A percentile compares a stretch with the other conserved stretches of the same genome.
Conservation (phyloP, 1,284 basidiomycete genomes). For the Tilletiopsis washingtonensis region DNA sequence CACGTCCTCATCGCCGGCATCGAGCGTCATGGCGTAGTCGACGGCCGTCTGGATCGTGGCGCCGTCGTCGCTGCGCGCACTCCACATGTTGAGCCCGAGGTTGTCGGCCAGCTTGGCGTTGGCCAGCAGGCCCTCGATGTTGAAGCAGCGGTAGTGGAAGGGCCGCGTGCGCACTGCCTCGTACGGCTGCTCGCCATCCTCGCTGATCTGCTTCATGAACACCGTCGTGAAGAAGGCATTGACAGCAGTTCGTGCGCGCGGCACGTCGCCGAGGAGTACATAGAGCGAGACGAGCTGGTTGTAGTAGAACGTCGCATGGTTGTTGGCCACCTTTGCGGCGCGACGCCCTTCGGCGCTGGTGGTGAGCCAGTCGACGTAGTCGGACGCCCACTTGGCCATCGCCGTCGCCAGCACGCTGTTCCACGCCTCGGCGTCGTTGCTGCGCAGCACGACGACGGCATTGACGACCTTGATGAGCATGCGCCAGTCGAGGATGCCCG, state of each 20-base stretch:
- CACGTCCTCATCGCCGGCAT: slow-evolving; percentile 47
- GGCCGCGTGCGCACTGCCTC: slow-evolving; percentile 59
- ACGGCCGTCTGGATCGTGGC: slow-evolving; percentile 57
- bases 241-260: slow-evolving; percentile 50
- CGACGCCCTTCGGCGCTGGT: slow-evolving; percentile 53
- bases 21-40: slow-evolving; percentile 54
- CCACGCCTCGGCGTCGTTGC: slow-evolving; percentile 55
- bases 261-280: slow-evolving; percentile 52
- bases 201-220: slow-evolving; percentile 55
- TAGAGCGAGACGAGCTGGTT: slow-evolving; percentile 54
- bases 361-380: slow-evolving; percentile 58
- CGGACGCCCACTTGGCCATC: slow-evolving; percentile 54
- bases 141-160: slow-evolving; percentile 61
- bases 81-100: slow-evolving; percentile 53
- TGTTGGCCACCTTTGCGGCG: slow-evolving; percentile 56
- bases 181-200: slow-evolving; percentile 56
- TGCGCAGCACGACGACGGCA: slow-evolving; percentile 56
- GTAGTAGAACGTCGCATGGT: slow-evolving; percentile 54
- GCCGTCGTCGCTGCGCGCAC: slow-evolving; percentile 52
- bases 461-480: slow-evolving; percentile 59
- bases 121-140: slow-evolving; percentile 62
- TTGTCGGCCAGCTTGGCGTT: slow-evolving; percentile 56
- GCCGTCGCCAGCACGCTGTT: slow-evolving; percentile 54
- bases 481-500: slow-evolving; percentile 61
- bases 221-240: slow-evolving; percentile 51